Conservation (phyloP, 352 stramenopile species). For the Blastocystis hominis region DNA sequence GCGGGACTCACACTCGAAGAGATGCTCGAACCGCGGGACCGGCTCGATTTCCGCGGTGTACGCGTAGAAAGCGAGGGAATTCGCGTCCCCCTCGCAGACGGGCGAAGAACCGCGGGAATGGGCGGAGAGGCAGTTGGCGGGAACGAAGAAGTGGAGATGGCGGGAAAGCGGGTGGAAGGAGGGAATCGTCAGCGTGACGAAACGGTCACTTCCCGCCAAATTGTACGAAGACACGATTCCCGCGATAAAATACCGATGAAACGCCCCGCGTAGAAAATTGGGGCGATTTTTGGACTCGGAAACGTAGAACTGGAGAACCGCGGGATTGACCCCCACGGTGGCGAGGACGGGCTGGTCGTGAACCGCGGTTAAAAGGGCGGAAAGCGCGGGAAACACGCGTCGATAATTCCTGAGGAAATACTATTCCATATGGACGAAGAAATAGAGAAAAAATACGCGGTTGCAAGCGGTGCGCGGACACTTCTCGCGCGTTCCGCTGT, state of each 20-base stretch:
- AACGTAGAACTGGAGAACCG: slow-evolving; percentile 33
- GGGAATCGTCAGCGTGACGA: not conserved
- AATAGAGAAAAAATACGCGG: not conserved
- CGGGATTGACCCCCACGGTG: not conserved
- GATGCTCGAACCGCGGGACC: not conserved
- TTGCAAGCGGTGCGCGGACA: not conserved
- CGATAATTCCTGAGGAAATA: slow-evolving; percentile 19
- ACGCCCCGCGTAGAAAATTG: not conserved
- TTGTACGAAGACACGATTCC: not conserved
- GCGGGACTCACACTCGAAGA: not conserved
- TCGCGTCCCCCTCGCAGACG: not conserved
- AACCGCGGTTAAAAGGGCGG: not conserved
- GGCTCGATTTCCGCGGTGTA: slow-evolving; percentile 4
- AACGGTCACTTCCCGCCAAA: not conserved
- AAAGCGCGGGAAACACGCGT: not conserved
- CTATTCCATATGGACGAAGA: not conserved
- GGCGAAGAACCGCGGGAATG: not conserved
- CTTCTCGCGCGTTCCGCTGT: not conserved
- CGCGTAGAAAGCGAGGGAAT: not conserved
- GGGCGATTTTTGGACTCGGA: not conserved
- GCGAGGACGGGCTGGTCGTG: not conserved
- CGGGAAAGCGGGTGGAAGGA: not conserved
- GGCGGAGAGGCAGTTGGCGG: not conserved
- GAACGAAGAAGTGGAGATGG: not conserved
- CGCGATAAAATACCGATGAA: not conserved